Conservation (phyloP, 805 yeast genomes). For the Sugiyamaella marilandica region DNA sequence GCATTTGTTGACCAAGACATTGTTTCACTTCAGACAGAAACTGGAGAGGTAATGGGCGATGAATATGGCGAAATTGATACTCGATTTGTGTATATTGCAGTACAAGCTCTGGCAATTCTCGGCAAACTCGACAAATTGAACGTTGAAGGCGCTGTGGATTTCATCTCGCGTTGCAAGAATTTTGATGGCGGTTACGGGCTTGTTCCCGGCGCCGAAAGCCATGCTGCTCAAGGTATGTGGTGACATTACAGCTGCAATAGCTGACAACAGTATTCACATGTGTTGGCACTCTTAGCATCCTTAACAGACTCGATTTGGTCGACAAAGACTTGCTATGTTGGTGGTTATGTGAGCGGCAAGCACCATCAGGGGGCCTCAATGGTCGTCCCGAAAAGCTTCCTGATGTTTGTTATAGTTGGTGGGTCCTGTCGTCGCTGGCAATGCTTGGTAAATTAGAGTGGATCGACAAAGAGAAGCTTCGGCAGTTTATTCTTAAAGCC, state of each 20-base stretch:
- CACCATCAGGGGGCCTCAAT: slow-evolving; percentile 82
- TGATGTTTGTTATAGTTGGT: slow-evolving; percentile 98
- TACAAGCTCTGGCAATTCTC: slow-evolving; percentile 66
- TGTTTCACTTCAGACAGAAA: slow-evolving; percentile 43
- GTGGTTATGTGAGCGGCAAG: slow-evolving; percentile 93
- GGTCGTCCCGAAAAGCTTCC: slow-evolving; percentile 96
- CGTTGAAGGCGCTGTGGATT: slow-evolving; percentile 50
- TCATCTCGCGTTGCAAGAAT: slow-evolving; percentile 67
- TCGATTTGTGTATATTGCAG: slow-evolving; percentile 78
- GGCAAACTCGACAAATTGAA: slow-evolving; percentile 52
- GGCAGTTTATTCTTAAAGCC: slow-evolving; percentile 62
- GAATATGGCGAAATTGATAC: slow-evolving; percentile 90
- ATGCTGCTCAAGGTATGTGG: slow-evolving; percentile 66
- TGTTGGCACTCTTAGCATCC: slow-evolving; percentile 71
- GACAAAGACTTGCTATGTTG: slow-evolving; percentile 49
- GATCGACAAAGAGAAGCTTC: slow-evolving; percentile 64
- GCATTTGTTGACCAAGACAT: slow-evolving; percentile 22
- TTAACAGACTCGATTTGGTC: slow-evolving; percentile 48
- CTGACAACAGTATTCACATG: slow-evolving; percentile 57
- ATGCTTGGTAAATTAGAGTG: slow-evolving; percentile 65
- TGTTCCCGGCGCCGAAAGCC: slow-evolving; percentile 92
- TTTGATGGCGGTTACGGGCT: slow-evolving; percentile 96
- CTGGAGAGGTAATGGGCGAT: slow-evolving; percentile 87
- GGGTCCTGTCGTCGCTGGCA: slow-evolving; percentile 80
- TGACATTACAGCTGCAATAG: background rate